Evolutionary conservation across 495 filamentous ascomycete genomes (phyloP).

Genomic region (Lasiosphaeris hirsuta): DNA sequence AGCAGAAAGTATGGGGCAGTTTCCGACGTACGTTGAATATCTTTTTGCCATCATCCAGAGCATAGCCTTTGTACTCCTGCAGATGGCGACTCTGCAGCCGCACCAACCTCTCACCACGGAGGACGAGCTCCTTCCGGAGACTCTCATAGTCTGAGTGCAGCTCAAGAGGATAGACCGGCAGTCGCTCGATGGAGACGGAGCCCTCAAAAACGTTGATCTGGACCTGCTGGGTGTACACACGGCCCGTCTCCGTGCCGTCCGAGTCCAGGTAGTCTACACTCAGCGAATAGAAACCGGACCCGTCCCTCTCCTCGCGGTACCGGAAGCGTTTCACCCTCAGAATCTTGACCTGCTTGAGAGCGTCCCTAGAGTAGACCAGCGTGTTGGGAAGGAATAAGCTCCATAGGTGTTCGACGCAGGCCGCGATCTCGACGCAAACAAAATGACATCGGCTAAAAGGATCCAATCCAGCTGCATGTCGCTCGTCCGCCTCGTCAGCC

Average conservation of each 20-base stretch:
- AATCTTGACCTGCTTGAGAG: background rate
- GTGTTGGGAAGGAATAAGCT: background rate
- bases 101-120: background rate
- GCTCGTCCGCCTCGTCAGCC: too few relatives aligned
- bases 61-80: constrained; percentile 1
- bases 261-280: background rate
- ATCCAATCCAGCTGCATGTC: too few relatives aligned
- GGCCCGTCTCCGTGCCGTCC: background rate
- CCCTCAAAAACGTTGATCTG: background rate
- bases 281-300: background rate
- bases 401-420: background rate
- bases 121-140: background rate
- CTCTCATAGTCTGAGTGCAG: background rate
- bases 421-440: too few relatives aligned
- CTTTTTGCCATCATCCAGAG: background rate
- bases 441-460: too few relatives aligned
- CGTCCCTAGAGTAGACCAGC: background rate
- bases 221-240: background rate
- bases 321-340: background rate
- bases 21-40: background rate
- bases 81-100: background rate
- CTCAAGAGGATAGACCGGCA: background rate
- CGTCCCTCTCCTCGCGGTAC: background rate
- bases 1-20: too few relatives aligned
- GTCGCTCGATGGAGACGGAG: background rate